Conservation (phyloP, 2,329 filamentous ascomycete genomes). For the Neofusicoccum sp. region DNA sequence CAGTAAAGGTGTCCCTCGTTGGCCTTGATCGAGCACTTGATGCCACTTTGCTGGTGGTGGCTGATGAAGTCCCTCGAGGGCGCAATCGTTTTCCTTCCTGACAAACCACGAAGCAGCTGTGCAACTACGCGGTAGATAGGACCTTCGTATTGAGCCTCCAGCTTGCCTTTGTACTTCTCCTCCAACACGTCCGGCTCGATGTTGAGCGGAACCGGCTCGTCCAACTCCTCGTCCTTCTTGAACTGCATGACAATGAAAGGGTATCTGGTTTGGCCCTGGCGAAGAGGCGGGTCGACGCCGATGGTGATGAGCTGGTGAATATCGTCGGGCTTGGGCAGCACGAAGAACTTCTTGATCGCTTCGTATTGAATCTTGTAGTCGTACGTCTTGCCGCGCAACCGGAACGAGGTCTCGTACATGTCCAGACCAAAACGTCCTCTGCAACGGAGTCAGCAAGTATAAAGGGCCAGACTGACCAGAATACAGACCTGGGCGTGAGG, state of each 20-base stretch:
- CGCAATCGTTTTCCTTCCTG: constrained; percentile 91
- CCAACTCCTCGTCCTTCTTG: constrained; percentile 96
- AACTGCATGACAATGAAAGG: constrained; percentile 99
- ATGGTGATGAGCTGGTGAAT: constrained; percentile 93
- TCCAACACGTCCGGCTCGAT: constrained; percentile 88
- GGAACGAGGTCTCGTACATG: constrained; percentile 98
- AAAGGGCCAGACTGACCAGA: neutral
- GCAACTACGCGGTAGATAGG: constrained; percentile 92
- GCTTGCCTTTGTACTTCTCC: constrained; percentile 84
- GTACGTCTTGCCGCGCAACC: constrained; percentile 96
- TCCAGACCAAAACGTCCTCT: constrained; percentile 99
- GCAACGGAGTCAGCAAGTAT: constrained; percentile 33
- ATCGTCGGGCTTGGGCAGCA: constrained; percentile 97
- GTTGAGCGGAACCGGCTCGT: constrained; percentile 66
- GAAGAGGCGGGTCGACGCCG: constrained; percentile 89
- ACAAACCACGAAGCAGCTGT: constrained; percentile 91
- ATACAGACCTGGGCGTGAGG: constrained; percentile 80
- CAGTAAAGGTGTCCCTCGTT: constrained; percentile 98
- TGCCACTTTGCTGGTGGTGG: constrained; percentile 89
- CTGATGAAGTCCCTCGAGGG: constrained; percentile 94
- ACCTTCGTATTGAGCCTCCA: constrained; percentile 88
- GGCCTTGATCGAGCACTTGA: constrained; percentile 99
- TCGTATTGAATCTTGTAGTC: constrained; percentile 99
- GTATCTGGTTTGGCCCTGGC: constrained; percentile 96
- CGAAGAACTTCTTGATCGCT: constrained; percentile 97